phyloP scores from a whole-genome alignment of 768 basidiomycete genomes.

The Xerocomellus dryophilus region DNA sequence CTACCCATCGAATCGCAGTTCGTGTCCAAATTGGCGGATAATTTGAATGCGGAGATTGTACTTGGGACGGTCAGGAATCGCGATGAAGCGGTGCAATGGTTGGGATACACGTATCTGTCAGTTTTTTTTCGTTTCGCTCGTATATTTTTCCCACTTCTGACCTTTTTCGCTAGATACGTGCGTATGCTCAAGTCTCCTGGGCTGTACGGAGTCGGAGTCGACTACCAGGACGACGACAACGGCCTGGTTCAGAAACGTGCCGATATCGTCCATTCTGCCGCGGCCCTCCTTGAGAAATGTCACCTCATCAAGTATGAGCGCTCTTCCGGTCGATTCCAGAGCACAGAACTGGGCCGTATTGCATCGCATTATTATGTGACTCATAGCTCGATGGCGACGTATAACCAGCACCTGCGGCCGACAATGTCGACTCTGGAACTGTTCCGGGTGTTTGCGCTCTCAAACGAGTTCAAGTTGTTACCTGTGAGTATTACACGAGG shows the following conservation, averaged over 20 bases:
- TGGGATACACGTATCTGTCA: constrained; percentile 91
- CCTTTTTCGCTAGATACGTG: constrained; percentile 60
- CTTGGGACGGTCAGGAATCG: constrained; percentile 91
- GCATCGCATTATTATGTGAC: constrained; percentile 96
- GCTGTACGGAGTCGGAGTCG: constrained; percentile 82
- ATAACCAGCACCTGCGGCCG: constrained; percentile 89
- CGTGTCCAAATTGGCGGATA: constrained; percentile 88
- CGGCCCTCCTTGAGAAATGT: constrained; percentile 90
- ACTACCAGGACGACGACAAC: constrained; percentile 86
- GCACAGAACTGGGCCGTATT: constrained; percentile 90
- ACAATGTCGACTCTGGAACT: constrained; percentile 88
- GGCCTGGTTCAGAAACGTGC: constrained; percentile 88
- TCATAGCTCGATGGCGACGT: constrained; percentile 92
- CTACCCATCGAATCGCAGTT: constrained; percentile 97
- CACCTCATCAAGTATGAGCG: constrained; percentile 94
- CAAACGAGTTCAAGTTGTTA: constrained; percentile 91
- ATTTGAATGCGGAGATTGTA: constrained; percentile 96
- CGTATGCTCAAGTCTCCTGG: constrained; percentile 90
- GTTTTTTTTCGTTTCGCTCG: constrained; percentile 30
- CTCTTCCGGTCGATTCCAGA: constrained; percentile 81
- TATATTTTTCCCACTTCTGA: constrained; percentile 5
- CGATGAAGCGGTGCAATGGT: constrained; percentile 96
- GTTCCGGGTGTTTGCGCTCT: constrained; percentile 92
- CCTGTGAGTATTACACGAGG: constrained; percentile 46
- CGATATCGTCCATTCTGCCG: constrained; percentile 92